Conservation (phyloP, 495 filamentous ascomycete species). For the Sordaria brevicollis region DNA sequence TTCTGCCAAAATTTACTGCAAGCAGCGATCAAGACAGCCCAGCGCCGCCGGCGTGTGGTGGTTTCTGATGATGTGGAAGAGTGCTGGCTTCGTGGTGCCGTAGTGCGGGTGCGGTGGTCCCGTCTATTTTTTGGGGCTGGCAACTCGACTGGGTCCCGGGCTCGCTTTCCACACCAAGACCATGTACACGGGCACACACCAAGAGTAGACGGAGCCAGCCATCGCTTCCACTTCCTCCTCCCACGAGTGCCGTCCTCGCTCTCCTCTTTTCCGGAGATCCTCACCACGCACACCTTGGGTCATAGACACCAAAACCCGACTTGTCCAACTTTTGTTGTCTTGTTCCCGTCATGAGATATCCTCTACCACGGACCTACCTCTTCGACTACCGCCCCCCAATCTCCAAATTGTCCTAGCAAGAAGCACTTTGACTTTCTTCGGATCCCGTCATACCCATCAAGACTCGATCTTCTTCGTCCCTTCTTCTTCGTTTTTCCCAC, state of each 20-base stretch:
- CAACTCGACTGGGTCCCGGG: not conserved
- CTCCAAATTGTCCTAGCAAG: conserved; percentile 10
- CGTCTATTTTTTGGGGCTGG: not conserved
- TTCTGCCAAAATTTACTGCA: not conserved
- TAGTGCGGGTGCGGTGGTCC: not conserved
- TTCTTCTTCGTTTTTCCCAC: not conserved
- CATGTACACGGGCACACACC: not conserved
- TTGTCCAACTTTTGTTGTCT: not conserved
- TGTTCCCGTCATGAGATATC: conserved; percentile 15
- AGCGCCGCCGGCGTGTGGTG: not conserved
- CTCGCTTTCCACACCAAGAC: not conserved
- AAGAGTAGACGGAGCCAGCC: not conserved
- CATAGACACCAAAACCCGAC: not conserved
- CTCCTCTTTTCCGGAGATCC: conserved; percentile 9
- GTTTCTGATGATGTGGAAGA: too few species aligned
- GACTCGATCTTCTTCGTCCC: not conserved
- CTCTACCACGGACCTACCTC: conserved; percentile 1
- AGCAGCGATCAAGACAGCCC: not conserved
- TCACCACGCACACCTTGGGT: conserved; percentile 7
- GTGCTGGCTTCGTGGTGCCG: not conserved
- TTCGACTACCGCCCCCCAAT: conserved; percentile 10
- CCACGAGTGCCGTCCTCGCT: not conserved
- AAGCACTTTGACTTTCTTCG: not conserved
- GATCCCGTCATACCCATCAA: not conserved
- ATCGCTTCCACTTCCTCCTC: conserved; percentile 4